Evolutionary conservation across 495 filamentous ascomycete species (phyloP), one percentile per base, ranked within the genome.

Genomic region (Collariella sp.): DNA sequence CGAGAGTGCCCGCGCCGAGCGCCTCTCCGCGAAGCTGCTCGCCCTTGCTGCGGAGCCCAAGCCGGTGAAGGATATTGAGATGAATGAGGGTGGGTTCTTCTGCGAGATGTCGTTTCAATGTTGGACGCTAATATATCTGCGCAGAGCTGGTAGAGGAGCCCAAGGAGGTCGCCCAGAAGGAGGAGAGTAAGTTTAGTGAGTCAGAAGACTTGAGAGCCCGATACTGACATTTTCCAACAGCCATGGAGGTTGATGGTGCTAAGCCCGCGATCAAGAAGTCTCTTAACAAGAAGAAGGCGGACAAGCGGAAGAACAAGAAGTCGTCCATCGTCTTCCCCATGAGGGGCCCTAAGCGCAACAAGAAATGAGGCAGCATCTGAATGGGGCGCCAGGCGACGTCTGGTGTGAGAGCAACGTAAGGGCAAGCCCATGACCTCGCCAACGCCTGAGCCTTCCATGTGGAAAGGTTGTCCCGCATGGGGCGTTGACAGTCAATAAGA

Each of bases 1-100:
- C 40, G 87, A 89, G 62, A 67, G 76, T 61, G 89, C 85, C 35
- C 79, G 90, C 48, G 83, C 80, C 40, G 82, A 86, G 67, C 81
- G 90, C 60, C 78, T 95, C 15, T 86, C 87, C 2, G 84, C 85
- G 46, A 94, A 88, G 65, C 72, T 95, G 19, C 73, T 88, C 58
- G 86, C 89, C 60, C 66, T 93, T 52, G 84, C 83, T 11, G 71
- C 81, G 15, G 79, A 87, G 63, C 82, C 87, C 22, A 85, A 82
- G 58, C 72, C 76, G 34, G 60, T 66, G 55, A 54, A 53, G 11
- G 71, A 70, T 39, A 65, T 66, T 13, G 71, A 72, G 62, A 74
- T 69, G 62, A 52, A 55, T 7, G 61, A 63, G 20, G 58, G 64
- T 62, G 26, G 5, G 61, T 57, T 38, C 5, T 40, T 18, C 54